Conservation (phyloP, 148 eudicot species). For the Silene latifolia region DNA sequence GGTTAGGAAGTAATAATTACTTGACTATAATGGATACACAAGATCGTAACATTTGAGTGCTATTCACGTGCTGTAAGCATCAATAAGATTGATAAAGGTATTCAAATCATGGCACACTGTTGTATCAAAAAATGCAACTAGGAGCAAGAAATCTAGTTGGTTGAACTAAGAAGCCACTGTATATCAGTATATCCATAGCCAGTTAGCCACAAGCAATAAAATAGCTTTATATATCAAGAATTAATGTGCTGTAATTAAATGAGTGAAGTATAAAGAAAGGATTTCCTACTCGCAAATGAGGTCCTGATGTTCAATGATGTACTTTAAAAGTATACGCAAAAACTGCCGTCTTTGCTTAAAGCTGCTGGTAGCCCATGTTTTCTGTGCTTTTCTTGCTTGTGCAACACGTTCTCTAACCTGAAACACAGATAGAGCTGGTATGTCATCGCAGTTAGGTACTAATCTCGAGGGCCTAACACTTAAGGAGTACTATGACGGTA, state of each 20-base stretch:
- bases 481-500: neutral
- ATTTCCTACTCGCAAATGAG: slow-evolving; percentile 95
- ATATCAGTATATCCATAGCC: neutral
- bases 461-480: neutral
- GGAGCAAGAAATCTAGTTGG: neutral
- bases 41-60: neutral
- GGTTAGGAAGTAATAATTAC: neutral
- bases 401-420: slow-evolving; percentile 89
- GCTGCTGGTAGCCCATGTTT: slow-evolving; percentile 85
- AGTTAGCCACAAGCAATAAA: slow-evolving; percentile 3
- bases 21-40: neutral
- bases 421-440: slow-evolving; percentile 18
- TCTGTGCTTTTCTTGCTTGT: slow-evolving; percentile 90
- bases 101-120: neutral
- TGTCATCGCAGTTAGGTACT: neutral
- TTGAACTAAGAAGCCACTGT: neutral
- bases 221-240: neutral
- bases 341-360: slow-evolving; percentile 97
- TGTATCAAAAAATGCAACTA: neutral
- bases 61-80: neutral
- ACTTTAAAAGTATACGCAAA: slow-evolving; percentile 86
- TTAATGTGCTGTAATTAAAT: neutral
- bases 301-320: slow-evolving; percentile 91
- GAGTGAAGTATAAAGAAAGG: slow-evolving; percentile 10
- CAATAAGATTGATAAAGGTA: neutral